A percentile compares a stretch with the other conserved stretches of the same genome.
These are phyloP conservation scores for Crithidia brevicula DNA, from an alignment of 208 protist genomes.

Conservation along the genomic window DNA sequence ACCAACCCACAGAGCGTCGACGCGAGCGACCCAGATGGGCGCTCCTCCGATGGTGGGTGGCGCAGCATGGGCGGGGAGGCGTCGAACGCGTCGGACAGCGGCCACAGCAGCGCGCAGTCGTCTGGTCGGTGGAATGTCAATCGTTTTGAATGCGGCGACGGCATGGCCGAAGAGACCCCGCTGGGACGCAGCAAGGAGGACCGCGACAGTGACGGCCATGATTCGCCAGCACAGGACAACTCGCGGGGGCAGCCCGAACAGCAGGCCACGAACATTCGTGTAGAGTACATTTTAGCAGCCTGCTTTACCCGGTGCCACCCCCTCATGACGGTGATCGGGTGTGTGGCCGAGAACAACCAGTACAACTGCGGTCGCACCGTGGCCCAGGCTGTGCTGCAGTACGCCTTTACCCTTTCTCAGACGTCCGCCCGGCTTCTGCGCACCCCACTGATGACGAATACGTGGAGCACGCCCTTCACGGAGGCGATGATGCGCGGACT, in stretches of 20 bases:
- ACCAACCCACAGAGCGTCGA: slow-evolving; percentile 19
- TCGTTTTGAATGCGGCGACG: slow-evolving; percentile 20
- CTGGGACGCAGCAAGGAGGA: neutral
- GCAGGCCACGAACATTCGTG: slow-evolving; percentile 31
- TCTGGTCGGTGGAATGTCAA: slow-evolving; percentile 18
- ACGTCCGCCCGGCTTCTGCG: slow-evolving; percentile 53
- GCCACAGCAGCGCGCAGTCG: slow-evolving; percentile 19
- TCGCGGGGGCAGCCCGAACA: slow-evolving; percentile 2
- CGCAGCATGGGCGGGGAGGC: slow-evolving; percentile 5
- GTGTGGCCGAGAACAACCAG: slow-evolving; percentile 48
- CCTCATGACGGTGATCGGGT: slow-evolving; percentile 58
- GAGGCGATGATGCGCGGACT: slow-evolving; percentile 62
- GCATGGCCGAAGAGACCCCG: neutral
- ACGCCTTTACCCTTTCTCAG: slow-evolving; percentile 55
- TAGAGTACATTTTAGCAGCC: slow-evolving; percentile 58
- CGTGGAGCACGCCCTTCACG: slow-evolving; percentile 58
- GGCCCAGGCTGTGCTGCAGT: slow-evolving; percentile 56
- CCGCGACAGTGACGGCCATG: slow-evolving; percentile 7
- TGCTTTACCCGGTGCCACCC: slow-evolving; percentile 57
- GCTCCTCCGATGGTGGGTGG: slow-evolving; percentile 22
- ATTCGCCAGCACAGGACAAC: neutral
- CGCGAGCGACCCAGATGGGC: slow-evolving; percentile 14
- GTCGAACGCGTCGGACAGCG: slow-evolving; percentile 11
- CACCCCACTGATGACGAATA: slow-evolving; percentile 32
- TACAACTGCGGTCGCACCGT: slow-evolving; percentile 53